Evolutionary conservation across 2,329 filamentous ascomycete species (phyloP).

Genomic region (Penicillium sp.): DNA sequence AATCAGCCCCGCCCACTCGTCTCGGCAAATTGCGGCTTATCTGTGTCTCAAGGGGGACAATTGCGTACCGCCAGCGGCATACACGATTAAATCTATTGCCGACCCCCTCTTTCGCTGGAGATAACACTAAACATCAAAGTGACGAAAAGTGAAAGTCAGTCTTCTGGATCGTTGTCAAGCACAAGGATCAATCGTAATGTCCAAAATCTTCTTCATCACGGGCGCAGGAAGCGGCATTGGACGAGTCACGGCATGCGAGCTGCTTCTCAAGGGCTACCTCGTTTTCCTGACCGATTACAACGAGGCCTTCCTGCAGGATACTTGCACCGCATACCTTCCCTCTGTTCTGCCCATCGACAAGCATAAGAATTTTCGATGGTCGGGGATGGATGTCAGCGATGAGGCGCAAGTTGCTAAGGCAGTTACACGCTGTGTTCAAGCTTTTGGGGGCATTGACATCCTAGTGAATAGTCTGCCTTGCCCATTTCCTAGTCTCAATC

Average conservation of each 20-base stretch:
- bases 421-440: neutral
- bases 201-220: slow-evolving; percentile 5
- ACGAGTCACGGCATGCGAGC: slow-evolving; percentile 5
- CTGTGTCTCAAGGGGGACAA: too few species aligned
- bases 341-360: neutral
- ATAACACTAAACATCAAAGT: neutral
- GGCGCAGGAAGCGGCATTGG: slow-evolving; percentile 9
- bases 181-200: neutral
- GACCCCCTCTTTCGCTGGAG: neutral
- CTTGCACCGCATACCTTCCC: neutral
- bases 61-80: too few species aligned
- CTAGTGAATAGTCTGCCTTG: neutral
- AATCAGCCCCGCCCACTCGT: neutral
- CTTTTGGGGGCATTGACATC: neutral
- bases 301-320: slow-evolving; percentile 1
- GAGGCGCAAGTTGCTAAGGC: neutral
- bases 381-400: neutral
- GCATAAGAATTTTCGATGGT: neutral
- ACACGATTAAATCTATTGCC: neutral
- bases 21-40: too few species aligned
- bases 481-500: neutral
- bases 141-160: neutral
- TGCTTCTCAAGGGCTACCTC: slow-evolving; percentile 2
- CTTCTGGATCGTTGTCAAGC: neutral
- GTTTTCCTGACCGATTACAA: slow-evolving; percentile 10